Percentiles rank a stretch among this genome's conserved stretches.
phyloP scores from a whole-genome alignment of 257 asterid genomes.

The Plantago ovata region DNA sequence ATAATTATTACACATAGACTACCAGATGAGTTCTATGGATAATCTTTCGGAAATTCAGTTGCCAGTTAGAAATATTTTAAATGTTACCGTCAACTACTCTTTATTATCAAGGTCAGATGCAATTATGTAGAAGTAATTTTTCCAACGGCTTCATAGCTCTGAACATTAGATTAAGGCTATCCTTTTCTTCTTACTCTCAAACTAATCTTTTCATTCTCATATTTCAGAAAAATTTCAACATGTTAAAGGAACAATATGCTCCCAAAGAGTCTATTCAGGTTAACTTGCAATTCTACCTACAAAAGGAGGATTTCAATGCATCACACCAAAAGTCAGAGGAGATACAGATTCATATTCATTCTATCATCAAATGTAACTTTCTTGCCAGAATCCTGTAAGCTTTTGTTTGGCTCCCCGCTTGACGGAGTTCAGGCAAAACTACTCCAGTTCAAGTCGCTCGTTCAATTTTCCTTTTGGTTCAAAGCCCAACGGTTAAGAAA shows the following conservation, averaged over 20 bases:
- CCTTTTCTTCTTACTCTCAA: no score
- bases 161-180: no score
- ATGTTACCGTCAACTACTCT: no score
- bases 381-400: conserved; percentile 5
- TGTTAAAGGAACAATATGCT: not conserved
- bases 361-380: conserved; percentile 25
- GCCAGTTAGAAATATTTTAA: no score
- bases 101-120: no score
- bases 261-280: not conserved
- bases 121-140: no score
- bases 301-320: conserved; percentile 6
- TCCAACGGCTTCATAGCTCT: no score
- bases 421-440: conserved; percentile 30
- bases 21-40: no score
- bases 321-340: not conserved
- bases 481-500: conserved; percentile 12
- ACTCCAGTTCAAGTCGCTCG: conserved; percentile 27
- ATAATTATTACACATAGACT: no score
- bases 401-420: conserved; percentile 9
- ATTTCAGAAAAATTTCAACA: not conserved
- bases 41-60: no score
- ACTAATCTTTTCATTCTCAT: conserved; percentile 10
- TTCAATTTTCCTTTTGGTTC: conserved; percentile 8
- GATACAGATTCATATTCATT: conserved; percentile 7
- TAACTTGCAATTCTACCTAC: not conserved